Conservation (phyloP, 345 rosid species). For the Cardiospermum halicacabum region DNA sequence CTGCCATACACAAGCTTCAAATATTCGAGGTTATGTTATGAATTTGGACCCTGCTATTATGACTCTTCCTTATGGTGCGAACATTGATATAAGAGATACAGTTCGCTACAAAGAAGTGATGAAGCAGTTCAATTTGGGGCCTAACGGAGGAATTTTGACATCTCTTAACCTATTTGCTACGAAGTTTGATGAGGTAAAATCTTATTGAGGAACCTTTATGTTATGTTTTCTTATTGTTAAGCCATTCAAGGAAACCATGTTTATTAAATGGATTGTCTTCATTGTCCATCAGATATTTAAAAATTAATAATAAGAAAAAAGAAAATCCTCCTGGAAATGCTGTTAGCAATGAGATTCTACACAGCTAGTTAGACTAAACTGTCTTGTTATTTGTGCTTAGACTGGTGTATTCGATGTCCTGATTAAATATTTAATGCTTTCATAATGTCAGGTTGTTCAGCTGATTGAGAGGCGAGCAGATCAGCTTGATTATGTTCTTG, state of each 20-base stretch:
- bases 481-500: constrained; percentile 82
- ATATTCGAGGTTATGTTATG: constrained; percentile 62
- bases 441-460: constrained; percentile 46
- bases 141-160: constrained; percentile 77
- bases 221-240: not conserved
- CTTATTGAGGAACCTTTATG: not conserved
- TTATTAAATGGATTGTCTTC: not conserved
- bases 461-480: constrained; percentile 78
- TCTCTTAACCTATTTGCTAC: constrained; percentile 81
- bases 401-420: not conserved
- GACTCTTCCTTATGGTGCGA: constrained; percentile 75
- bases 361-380: not conserved
- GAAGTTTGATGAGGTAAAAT: constrained; percentile 69
- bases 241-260: not conserved
- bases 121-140: constrained; percentile 80
- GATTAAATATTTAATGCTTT: not conserved
- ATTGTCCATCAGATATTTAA: no score
- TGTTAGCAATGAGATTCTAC: not conserved
- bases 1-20: constrained; percentile 61
- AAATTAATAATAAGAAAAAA: no score
- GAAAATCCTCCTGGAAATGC: not conserved
- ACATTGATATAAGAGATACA: constrained; percentile 81
- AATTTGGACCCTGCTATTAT: constrained; percentile 87
- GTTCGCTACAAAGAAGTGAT: constrained; percentile 77
- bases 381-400: not conserved